Percentiles rank a stretch among this genome's conserved stretches.
These are phyloP conservation scores for Yamadazyma olivae DNA, from an alignment of 805 yeast genomes.

Conservation along the genomic window DNA sequence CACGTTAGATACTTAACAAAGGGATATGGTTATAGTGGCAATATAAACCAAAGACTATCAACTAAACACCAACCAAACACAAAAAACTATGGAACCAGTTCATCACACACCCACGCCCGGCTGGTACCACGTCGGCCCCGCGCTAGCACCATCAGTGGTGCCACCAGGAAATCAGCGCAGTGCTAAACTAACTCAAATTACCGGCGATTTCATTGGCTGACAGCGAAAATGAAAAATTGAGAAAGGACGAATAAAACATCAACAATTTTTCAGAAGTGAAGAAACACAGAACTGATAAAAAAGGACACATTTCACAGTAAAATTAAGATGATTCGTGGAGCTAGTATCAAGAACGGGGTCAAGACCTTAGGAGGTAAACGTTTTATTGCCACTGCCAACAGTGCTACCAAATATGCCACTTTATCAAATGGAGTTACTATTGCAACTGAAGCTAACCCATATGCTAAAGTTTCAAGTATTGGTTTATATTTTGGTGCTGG, in stretches of 20 bases:
- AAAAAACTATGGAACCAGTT: too few species aligned
- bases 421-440: constrained; percentile 72
- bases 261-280: constrained; percentile 6
- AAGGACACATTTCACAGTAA: too few species aligned
- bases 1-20: too few species aligned
- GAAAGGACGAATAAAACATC: constrained; percentile 7
- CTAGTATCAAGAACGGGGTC: constrained; percentile 29
- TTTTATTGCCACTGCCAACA: constrained; percentile 53
- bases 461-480: constrained; percentile 54
- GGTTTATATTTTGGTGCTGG: constrained; percentile 78
- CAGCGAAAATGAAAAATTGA: constrained; percentile 6
- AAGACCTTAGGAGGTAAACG: constrained; percentile 43
- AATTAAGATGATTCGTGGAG: constrained; percentile 40
- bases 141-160: too few species aligned
- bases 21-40: background rate
- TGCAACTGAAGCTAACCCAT: constrained; percentile 63
- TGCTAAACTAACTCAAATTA: too few species aligned
- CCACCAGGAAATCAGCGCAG: too few species aligned
- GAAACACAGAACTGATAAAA: too few species aligned
- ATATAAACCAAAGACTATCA: too few species aligned
- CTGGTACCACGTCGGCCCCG: too few species aligned
- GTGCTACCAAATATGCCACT: constrained; percentile 67
- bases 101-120: too few species aligned
- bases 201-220: constrained; percentile 16
- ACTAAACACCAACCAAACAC: too few species aligned